phyloP scores from a whole-genome alignment of 352 stramenopile species.

The Pythium brachiatum region DNA sequence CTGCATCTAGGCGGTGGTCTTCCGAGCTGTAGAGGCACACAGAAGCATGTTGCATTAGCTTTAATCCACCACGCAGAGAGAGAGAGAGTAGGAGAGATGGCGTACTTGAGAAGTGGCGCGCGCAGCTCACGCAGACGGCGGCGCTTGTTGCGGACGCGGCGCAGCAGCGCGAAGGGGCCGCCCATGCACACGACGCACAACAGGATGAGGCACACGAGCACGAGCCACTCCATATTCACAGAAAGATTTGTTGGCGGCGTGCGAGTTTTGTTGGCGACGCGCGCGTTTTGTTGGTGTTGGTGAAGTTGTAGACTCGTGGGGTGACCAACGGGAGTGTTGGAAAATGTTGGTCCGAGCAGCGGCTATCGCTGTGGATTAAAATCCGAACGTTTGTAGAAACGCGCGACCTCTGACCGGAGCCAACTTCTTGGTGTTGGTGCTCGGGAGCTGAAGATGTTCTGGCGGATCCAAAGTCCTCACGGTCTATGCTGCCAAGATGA shows the following conservation, averaged over 20 bases:
- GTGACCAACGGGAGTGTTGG: background rate
- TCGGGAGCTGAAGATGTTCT: background rate
- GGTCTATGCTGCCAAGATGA: conserved; percentile 7
- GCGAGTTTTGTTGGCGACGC: too few relatives aligned
- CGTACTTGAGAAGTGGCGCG: conserved; percentile 20
- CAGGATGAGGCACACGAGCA: conserved; percentile 10
- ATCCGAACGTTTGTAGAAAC: background rate
- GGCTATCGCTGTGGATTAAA: background rate
- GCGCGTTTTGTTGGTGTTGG: too few relatives aligned
- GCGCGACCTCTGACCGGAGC: background rate
- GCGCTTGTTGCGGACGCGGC: conserved; percentile 19
- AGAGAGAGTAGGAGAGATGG: background rate
- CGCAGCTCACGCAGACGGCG: conserved; percentile 8
- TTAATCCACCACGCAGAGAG: background rate
- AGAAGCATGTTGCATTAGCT: too few relatives aligned
- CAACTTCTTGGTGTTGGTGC: background rate
- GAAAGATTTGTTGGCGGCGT: background rate
- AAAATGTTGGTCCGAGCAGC: background rate
- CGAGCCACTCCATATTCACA: conserved; percentile 22
- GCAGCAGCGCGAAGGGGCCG: conserved; percentile 19
- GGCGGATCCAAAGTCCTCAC: background rate
- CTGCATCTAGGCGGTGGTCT: conserved; percentile 26
- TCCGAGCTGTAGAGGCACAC: conserved; percentile 9
- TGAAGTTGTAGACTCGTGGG: background rate
- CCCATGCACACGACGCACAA: conserved; percentile 16